A percentile compares a stretch with the other conserved stretches of the same genome.
phyloP scores from a whole-genome alignment of 225 moss, liverwort and hornwort species.

The Neckera pumila region DNA sequence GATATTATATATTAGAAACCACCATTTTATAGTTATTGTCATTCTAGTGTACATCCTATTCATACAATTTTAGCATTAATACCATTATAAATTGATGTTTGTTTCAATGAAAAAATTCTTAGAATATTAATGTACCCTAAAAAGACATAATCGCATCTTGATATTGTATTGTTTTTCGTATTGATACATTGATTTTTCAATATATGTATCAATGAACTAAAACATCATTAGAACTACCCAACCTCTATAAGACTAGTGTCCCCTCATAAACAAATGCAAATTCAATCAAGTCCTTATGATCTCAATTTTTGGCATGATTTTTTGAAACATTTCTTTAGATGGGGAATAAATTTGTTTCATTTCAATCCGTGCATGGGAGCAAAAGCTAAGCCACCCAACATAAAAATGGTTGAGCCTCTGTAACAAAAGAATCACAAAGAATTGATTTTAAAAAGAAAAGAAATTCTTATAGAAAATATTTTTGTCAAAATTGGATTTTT shows the following conservation, averaged over 20 bases:
- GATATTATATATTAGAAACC: neutral
- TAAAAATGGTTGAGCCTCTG: accelerated
- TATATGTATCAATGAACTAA: neutral
- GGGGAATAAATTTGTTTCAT: neutral
- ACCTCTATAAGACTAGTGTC: neutral
- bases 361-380: no score
- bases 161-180: neutral
- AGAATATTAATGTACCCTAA: accelerated
- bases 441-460: neutral
- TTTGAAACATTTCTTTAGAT: no score
- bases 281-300: neutral
- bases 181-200: neutral
- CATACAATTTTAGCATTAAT: neutral
- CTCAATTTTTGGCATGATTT: no score
- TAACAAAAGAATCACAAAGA: neutral
- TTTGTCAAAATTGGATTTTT: accelerated
- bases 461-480: neutral
- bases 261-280: no score
- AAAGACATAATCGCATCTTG: neutral
- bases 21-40: neutral
- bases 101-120: neutral
- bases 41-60: neutral
- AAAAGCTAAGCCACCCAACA: neutral
- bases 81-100: neutral
- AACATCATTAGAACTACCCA: neutral